Base-by-base conservation (phyloP, 106 monocot genomes). In the Dendrobium chrysotoxum region DNA sequence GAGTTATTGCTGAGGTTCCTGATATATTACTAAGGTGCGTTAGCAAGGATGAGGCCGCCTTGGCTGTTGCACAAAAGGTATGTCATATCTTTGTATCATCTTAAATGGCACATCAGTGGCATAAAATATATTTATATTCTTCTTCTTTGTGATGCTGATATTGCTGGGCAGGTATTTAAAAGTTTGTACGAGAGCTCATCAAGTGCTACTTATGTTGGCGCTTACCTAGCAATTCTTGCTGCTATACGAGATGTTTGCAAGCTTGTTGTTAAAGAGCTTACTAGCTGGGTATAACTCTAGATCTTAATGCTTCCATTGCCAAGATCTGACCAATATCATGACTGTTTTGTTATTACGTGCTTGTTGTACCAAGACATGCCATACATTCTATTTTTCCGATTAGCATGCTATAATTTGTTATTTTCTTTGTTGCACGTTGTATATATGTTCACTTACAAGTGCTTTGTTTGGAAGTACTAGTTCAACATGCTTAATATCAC, bases 41-140 rank as follows among this genome's bases (percentile, higher is more conserved):
- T 41, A 98, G 81, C 81, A 87, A 89, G 73, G 98, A 98, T 88
- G 98, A 95, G 72, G 94, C 98, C 80, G 91, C 92, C 25, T 82
- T 98, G 57, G 94, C 98, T 57, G 78, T 98, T 75, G 92, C 98
- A 70, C 98, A 98, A 35, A 98, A 98, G 92, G 98, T 94, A 11
- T 39, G 9, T 41, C 2, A 67, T 53, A 17, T 28, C 31, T 72
- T 58, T 81, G 7, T 2, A 64, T 55, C 53, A 45, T 25, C 2
- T 25, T 74, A 28, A 42, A 40, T 23, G 40, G 12, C 38, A 23
- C 71, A 55, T 53, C 50, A 53, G 40, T 18, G 50, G 7, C 54
- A 18, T 76, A 55, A 42, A 11, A 50, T 82, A 16, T 40, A 15
- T 40, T 75, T 81, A 13, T 30, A 45, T 65, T 45, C 23, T 54